Evolutionary conservation across 1,284 basidiomycete genomes (phyloP), one percentile per base, ranked within the genome.

Genomic region (Moesziomyces antarcticus): DNA sequence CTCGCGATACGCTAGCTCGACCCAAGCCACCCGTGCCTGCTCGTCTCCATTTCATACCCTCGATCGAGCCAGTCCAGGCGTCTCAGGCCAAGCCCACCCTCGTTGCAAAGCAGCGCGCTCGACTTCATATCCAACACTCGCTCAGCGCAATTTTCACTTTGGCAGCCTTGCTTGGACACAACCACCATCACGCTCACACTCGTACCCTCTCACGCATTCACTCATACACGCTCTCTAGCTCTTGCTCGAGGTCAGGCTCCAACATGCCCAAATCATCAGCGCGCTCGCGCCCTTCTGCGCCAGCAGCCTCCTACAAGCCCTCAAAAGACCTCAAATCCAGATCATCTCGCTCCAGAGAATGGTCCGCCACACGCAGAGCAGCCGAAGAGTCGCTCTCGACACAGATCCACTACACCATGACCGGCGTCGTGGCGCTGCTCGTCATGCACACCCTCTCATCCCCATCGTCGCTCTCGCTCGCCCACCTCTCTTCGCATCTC

Each of bases 361-460:
- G 70, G 70, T 73, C 70, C 5, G 70, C 64, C 10, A 73, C 70
- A 30, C 59, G 70, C 9, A 54, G 70, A 50, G 64, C 64, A 5
- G 70, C 70, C 40, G 64, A 73, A 44, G 25, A 63, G 18, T 55
- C 64, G 40, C 60, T 73, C 33, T 53, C 59, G 10, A 54, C 46
- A 47, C 70, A 73, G 53, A 67, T 73, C 42, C 70, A 67, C 18
- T 73, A 67, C 46, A 77, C 78, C 13, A 55, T 78, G 37, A 76
- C 78, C 33, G 61, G 22, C 22, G 40, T 79, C 35, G 50, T 74
- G 14, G 70, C 78, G 1, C 70, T 79, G 10, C 61, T 77, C 13
- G 76, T 79, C 30, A 65, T 67, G 56, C 76, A 79, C 42, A 70
- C 72, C 22, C 75, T 79, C 46, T 78, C 75, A 11, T 77, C 75